phyloP scores from a whole-genome alignment of 176 grass and related monocot species.

The Musa beccarii region DNA sequence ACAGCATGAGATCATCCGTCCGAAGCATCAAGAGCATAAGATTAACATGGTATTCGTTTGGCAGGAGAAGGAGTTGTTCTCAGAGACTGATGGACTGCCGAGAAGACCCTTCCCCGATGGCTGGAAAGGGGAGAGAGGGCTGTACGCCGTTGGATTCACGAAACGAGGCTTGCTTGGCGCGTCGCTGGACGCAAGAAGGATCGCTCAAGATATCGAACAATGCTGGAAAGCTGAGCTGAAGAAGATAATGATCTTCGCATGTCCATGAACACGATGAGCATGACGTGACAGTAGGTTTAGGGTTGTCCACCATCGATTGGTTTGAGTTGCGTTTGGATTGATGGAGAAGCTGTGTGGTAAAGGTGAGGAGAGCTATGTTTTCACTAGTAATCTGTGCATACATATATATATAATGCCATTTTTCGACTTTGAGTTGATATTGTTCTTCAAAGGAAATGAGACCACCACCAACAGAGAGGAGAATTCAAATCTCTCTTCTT shows the following conservation, averaged over 20 bases:
- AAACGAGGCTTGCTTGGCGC: conserved; percentile 51
- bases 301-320: background rate
- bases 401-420: too few relatives aligned
- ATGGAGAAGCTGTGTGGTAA: too few relatives aligned
- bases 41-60: too few relatives aligned
- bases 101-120: conserved; percentile 41
- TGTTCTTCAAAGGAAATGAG: background rate
- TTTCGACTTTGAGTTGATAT: too few relatives aligned
- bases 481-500: too few relatives aligned
- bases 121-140: conserved; percentile 69
- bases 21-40: too few relatives aligned
- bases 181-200: conserved; percentile 53
- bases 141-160: conserved; percentile 77
- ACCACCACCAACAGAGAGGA: too few relatives aligned
- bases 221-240: conserved; percentile 22
- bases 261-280: background rate
- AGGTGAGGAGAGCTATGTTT: too few relatives aligned
- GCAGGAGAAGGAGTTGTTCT: conserved; percentile 70
- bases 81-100: conserved; percentile 56
- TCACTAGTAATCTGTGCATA: too few relatives aligned
- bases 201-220: conserved; percentile 37
- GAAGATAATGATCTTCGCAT: background rate
- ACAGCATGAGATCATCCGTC: too few relatives aligned
- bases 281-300: background rate
- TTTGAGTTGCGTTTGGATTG: too few relatives aligned